These are phyloP conservation scores for Stephania yunnanensis DNA, from an alignment of 164 flowering plant genomes.

Conservation along the genomic window DNA sequence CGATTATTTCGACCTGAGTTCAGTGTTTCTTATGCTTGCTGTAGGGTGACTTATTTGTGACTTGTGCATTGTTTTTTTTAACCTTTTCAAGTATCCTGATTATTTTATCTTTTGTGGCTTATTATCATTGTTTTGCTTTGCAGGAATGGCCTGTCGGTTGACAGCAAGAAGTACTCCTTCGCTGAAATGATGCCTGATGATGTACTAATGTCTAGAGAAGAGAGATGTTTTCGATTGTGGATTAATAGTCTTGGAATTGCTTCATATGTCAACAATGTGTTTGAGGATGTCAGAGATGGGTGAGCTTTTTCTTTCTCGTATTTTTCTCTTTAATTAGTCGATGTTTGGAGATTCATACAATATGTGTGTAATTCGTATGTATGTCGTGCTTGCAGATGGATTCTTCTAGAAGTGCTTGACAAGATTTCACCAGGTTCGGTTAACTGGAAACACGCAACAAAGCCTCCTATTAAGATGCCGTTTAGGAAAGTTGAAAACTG, in stretches of 20 bases:
- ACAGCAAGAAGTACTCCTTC: constrained; percentile 58
- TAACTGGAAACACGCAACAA: constrained; percentile 86
- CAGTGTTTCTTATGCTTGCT: too few species aligned
- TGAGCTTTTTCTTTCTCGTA: constrained; percentile 24
- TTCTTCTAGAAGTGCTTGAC: constrained; percentile 82
- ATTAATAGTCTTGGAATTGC: constrained; percentile 77
- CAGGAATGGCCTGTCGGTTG: constrained; percentile 81
- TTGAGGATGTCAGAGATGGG: constrained; percentile 96
- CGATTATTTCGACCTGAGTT: too few species aligned
- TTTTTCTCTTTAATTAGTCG: neutral
- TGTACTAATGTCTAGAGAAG: constrained; percentile 74
- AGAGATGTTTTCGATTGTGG: constrained; percentile 87
- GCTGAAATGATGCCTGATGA: constrained; percentile 97
- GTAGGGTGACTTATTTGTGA: too few species aligned
- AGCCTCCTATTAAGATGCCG: constrained; percentile 96
- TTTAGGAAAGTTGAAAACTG: constrained; percentile 94
- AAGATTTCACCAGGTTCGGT: constrained; percentile 83
- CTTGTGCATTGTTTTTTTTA: too few species aligned
- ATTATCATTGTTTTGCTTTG: constrained; percentile 2
- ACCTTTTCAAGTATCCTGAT: neutral
- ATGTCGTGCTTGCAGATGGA: constrained; percentile 55
- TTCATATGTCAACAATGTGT: constrained; percentile 74
- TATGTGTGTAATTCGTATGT: neutral
- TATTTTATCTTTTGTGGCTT: neutral
- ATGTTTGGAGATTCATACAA: neutral